These are phyloP conservation scores for Earliella scabrosa DNA, from an alignment of 1,284 basidiomycete species.

Conservation along the genomic window DNA sequence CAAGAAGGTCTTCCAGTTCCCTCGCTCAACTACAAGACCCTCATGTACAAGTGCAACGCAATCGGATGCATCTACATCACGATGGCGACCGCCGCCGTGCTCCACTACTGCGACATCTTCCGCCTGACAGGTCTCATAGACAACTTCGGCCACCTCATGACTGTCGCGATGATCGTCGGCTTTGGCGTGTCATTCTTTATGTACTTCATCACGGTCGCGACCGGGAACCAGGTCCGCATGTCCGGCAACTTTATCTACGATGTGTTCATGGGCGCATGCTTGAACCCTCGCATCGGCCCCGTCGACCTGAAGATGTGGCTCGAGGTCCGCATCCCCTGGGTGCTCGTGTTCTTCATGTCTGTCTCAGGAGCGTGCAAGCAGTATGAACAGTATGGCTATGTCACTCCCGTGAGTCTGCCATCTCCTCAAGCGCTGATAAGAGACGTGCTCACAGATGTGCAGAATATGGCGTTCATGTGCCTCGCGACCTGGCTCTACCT, in stretches of 20 bases:
- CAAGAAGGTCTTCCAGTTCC: slow-evolving; percentile 96
- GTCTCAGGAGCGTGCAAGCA: slow-evolving; percentile 96
- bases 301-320: slow-evolving; percentile 99
- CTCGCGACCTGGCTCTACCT: slow-evolving; percentile 96
- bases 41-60: slow-evolving; percentile 99
- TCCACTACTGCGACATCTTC: slow-evolving; percentile 88
- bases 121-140: slow-evolving; percentile 95
- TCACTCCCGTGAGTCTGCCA: slow-evolving; percentile 88
- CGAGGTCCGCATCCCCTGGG: slow-evolving; percentile 98
- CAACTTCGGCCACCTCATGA: slow-evolving; percentile 96
- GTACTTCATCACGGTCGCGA: slow-evolving; percentile 79
- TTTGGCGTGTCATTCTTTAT: slow-evolving; percentile 82
- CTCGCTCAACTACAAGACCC: slow-evolving; percentile 88
- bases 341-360: slow-evolving; percentile 92
- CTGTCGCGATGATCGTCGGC: slow-evolving; percentile 92
- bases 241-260: slow-evolving; percentile 94
- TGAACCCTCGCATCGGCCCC: slow-evolving; percentile 94
- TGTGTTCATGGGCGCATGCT: slow-evolving; percentile 93
- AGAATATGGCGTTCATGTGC: slow-evolving; percentile 98
- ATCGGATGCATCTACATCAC: slow-evolving; percentile 88
- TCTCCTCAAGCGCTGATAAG: slow-evolving; percentile 17
- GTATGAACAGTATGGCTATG: slow-evolving; percentile 90
- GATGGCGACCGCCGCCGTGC: slow-evolving; percentile 72
- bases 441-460: background rate
- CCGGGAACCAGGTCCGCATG: slow-evolving; percentile 89